These are phyloP conservation scores for Verticillium nonalfalfae DNA, from an alignment of 2,329 filamentous ascomycete genomes.

Conservation along the genomic window DNA sequence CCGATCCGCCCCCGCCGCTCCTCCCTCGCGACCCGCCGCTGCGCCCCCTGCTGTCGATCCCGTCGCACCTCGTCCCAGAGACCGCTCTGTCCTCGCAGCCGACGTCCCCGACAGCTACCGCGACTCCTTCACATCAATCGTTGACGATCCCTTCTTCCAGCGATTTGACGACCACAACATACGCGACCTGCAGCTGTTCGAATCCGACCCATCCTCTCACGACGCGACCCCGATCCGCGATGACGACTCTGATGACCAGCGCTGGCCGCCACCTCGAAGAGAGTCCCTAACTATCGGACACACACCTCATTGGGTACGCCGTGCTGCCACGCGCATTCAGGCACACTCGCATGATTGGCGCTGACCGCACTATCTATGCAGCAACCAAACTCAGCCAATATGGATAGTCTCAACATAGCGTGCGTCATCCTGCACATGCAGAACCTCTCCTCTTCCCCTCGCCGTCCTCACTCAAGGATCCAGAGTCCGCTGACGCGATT, in stretches of 20 bases:
- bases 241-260: slow-evolving; percentile 29
- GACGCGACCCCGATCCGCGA: slow-evolving; percentile 21
- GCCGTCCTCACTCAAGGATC: neutral
- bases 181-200: slow-evolving; percentile 18
- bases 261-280: slow-evolving; percentile 39
- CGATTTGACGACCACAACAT: slow-evolving; percentile 32
- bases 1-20: slow-evolving; percentile 12
- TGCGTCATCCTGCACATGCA: neutral
- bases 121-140: slow-evolving; percentile 45
- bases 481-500: neutral
- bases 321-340: slow-evolving; percentile 9
- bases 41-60: slow-evolving; percentile 2
- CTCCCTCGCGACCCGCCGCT: slow-evolving; percentile 7
- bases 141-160: slow-evolving; percentile 50
- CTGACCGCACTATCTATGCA: slow-evolving; percentile 10
- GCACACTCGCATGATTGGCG: slow-evolving; percentile 9
- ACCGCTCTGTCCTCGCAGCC: slow-evolving; percentile 10
- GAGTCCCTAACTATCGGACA: slow-evolving; percentile 38
- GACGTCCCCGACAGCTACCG: slow-evolving; percentile 23
- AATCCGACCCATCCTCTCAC: slow-evolving; percentile 15
- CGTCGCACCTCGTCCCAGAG: slow-evolving; percentile 11
- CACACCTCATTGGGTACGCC: slow-evolving; percentile 29
- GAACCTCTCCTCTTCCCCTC: neutral
- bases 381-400: slow-evolving; percentile 21
- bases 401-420: slow-evolving; percentile 59